Conservation (phyloP, 345 rosid genomes). For the Salix viminalis region DNA sequence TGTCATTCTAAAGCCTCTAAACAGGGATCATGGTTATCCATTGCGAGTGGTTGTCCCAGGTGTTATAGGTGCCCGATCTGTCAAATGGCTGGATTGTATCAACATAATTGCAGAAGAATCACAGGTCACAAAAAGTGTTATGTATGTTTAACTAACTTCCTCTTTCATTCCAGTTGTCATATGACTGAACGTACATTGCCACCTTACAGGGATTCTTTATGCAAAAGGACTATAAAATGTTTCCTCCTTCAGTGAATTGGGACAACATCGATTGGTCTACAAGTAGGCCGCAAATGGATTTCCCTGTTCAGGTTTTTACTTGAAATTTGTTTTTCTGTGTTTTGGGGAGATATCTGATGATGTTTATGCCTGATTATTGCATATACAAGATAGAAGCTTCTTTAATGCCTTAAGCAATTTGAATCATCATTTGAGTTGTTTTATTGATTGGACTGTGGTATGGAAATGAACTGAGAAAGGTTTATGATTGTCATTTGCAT, state of each 20-base stretch:
- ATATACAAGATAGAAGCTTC: not conserved
- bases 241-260: conserved; percentile 96
- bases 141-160: not conserved
- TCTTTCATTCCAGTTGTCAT: conserved; percentile 1
- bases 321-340: not conserved
- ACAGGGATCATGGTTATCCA: conserved; percentile 94
- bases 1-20: conserved; percentile 53
- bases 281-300: conserved; percentile 95
- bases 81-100: conserved; percentile 93
- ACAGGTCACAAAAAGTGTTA: conserved; percentile 46
- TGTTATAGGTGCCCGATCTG: conserved; percentile 96
- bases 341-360: not conserved
- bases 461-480: not conserved
- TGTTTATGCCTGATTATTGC: not conserved
- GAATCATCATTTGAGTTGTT: not conserved
- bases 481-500: not conserved
- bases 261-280: conserved; percentile 83
- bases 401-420: not conserved
- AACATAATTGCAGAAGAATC: conserved; percentile 74
- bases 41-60: conserved; percentile 89
- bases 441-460: not conserved
- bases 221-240: conserved; percentile 98
- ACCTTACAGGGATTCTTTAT: conserved; percentile 79
- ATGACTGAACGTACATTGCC: conserved; percentile 9
- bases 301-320: conserved; percentile 83